phyloP scores from a whole-genome alignment of 2,329 filamentous ascomycete genomes.

The Colletotrichum liriopes region DNA sequence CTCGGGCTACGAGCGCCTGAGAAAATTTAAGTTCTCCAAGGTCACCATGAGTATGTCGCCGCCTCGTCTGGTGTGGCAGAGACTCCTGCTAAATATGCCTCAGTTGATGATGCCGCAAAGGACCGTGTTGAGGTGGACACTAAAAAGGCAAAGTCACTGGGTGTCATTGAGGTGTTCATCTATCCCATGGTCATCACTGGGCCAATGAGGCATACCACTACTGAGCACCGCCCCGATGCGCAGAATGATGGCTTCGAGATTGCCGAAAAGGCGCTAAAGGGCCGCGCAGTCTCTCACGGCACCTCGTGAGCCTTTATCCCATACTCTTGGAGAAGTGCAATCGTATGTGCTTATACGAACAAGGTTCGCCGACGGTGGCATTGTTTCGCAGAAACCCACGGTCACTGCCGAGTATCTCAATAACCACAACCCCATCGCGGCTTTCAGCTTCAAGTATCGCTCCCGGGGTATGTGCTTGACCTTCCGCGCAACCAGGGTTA shows the following conservation, averaged over 20 bases:
- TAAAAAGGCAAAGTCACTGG: slow-evolving; percentile 40
- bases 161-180: slow-evolving; percentile 44
- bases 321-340: background rate
- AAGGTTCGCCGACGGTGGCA: slow-evolving; percentile 36
- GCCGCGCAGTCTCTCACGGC: slow-evolving; percentile 44
- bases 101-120: slow-evolving; percentile 39
- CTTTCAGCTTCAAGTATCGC: slow-evolving; percentile 48
- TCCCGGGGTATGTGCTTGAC: slow-evolving; percentile 41
- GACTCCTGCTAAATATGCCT: slow-evolving; percentile 8
- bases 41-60: slow-evolving; percentile 42
- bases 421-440: slow-evolving; percentile 27
- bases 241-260: slow-evolving; percentile 22
- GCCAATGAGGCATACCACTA: background rate
- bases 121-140: slow-evolving; percentile 32
- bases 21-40: slow-evolving; percentile 45
- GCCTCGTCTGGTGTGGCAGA: background rate
- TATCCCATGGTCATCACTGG: slow-evolving; percentile 26
- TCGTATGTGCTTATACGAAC: background rate
- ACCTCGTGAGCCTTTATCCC: slow-evolving; percentile 41
- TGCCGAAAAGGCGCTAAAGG: slow-evolving; percentile 43
- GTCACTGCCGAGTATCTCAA: background rate
- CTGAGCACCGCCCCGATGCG: background rate
- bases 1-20: slow-evolving; percentile 9
- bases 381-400: background rate
- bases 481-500: background rate